phyloP scores from a whole-genome alignment of 1,284 basidiomycete species.

The Ceraceosorus bombacis region DNA sequence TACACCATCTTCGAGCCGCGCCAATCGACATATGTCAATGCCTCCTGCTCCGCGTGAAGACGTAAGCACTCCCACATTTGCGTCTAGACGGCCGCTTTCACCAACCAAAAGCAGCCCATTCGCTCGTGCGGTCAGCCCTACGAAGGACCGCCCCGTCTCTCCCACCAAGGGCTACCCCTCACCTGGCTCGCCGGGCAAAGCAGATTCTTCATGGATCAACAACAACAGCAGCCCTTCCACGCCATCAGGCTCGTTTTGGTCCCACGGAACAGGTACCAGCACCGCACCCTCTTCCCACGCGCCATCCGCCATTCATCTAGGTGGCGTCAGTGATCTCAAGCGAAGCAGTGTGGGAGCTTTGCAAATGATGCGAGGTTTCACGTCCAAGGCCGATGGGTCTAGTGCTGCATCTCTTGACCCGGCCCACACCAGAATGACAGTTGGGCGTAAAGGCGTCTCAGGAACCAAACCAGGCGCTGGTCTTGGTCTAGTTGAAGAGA shows the following conservation, averaged over 20 bases:
- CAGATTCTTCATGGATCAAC: slow-evolving; percentile 32
- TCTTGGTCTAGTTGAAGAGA: neutral
- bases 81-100: slow-evolving; percentile 15
- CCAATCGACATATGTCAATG: slow-evolving; percentile 33
- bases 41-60: slow-evolving; percentile 31
- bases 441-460: slow-evolving; percentile 13
- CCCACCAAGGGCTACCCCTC: slow-evolving; percentile 23
- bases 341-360: slow-evolving; percentile 38
- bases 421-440: slow-evolving; percentile 33
- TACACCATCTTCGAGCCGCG: slow-evolving; percentile 20
- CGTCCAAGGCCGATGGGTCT: slow-evolving; percentile 22
- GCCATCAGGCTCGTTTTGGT: slow-evolving; percentile 34
- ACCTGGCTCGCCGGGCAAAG: slow-evolving; percentile 30
- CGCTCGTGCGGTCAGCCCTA: slow-evolving; percentile 8
- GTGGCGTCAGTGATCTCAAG: slow-evolving; percentile 38
- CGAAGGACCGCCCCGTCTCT: slow-evolving; percentile 18
- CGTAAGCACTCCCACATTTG: slow-evolving; percentile 19
- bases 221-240: slow-evolving; percentile 17
- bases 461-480: neutral
- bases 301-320: slow-evolving; percentile 34
- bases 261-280: slow-evolving; percentile 9
- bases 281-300: slow-evolving; percentile 11
- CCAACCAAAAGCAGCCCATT: slow-evolving; percentile 14
- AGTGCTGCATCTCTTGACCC: slow-evolving; percentile 11
- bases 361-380: slow-evolving; percentile 40